Evolutionary conservation across 1,284 basidiomycete genomes (phyloP).

Genomic region (Leucoagaricus sp.): DNA sequence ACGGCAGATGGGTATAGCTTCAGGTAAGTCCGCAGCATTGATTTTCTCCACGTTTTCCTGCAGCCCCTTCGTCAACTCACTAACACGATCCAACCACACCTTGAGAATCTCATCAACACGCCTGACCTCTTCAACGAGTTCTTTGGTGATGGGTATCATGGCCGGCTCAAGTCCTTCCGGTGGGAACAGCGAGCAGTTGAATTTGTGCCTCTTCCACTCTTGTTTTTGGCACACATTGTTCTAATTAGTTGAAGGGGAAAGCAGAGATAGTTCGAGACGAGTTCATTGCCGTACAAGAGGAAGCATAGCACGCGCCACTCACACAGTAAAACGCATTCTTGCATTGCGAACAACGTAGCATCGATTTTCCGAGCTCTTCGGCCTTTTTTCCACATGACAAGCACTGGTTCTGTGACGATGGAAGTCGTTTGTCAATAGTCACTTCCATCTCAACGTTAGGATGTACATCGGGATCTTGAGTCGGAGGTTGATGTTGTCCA

Average conservation of each 20-base stretch:
- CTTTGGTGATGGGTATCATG: conserved; percentile 9
- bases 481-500: neutral
- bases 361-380: conserved; percentile 2
- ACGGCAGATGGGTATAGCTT: conserved; percentile 9
- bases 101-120: conserved; percentile 9
- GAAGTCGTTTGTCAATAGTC: neutral
- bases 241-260: neutral
- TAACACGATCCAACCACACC: conserved; percentile 4
- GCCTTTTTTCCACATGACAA: neutral
- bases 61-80: conserved; percentile 9
- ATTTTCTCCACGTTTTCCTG: conserved; percentile 7
- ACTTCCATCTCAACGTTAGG: neutral
- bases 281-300: too few species aligned
- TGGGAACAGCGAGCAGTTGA: conserved; percentile 11
- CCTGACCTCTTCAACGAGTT: conserved; percentile 2
- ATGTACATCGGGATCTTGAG: neutral
- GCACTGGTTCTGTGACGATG: conserved; percentile 1
- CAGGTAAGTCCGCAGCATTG: conserved; percentile 9
- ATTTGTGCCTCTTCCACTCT: conserved; percentile 13
- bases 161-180: conserved; percentile 7
- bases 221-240: conserved; percentile 4
- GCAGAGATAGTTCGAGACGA: too few species aligned
- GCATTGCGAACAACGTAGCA: conserved; percentile 11
- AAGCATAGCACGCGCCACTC: neutral
- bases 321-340: conserved; percentile 12